Conservation (phyloP, 495 filamentous ascomycete genomes). For the Halenospora varia region DNA sequence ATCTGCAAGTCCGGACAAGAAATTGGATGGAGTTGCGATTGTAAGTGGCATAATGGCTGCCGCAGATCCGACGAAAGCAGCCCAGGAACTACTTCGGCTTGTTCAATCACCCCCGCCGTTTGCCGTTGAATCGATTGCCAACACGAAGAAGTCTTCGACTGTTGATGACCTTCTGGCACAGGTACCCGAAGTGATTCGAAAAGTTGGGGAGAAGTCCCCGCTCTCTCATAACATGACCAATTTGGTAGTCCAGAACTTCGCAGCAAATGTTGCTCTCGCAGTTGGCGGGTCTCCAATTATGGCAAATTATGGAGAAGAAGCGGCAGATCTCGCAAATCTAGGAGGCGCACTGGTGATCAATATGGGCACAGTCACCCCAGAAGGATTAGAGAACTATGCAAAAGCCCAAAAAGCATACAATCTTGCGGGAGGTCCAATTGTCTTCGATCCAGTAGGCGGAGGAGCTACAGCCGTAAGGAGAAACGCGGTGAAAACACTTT, state of each 20-base stretch:
- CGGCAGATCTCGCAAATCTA: constrained; percentile 66
- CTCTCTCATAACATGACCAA: constrained; percentile 98
- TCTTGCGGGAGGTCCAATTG: constrained; percentile 60
- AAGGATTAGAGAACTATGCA: constrained; percentile 62
- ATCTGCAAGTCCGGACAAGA: constrained; percentile 39
- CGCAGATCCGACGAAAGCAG: constrained; percentile 54
- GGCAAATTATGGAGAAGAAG: constrained; percentile 83
- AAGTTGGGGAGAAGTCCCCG: constrained; percentile 58
- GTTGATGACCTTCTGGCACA: background rate
- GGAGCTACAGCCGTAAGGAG: constrained; percentile 77
- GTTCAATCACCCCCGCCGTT: constrained; percentile 47
- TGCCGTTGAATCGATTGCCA: constrained; percentile 20
- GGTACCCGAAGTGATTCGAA: constrained; percentile 53
- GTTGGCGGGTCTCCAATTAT: constrained; percentile 92
- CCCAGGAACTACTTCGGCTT: constrained; percentile 49
- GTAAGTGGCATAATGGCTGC: constrained; percentile 86
- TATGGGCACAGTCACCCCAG: constrained; percentile 84
- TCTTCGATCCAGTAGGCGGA: constrained; percentile 90
- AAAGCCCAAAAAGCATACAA: constrained; percentile 72
- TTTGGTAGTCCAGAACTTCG: constrained; percentile 85
- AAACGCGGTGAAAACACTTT: constrained; percentile 64
- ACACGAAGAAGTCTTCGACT: background rate
- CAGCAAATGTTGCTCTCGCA: constrained; percentile 81
- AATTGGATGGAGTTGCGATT: constrained; percentile 79
- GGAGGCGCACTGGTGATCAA: constrained; percentile 78